Conservation (phyloP, 164 flowering plant genomes). For the Vitis amurensis region DNA sequence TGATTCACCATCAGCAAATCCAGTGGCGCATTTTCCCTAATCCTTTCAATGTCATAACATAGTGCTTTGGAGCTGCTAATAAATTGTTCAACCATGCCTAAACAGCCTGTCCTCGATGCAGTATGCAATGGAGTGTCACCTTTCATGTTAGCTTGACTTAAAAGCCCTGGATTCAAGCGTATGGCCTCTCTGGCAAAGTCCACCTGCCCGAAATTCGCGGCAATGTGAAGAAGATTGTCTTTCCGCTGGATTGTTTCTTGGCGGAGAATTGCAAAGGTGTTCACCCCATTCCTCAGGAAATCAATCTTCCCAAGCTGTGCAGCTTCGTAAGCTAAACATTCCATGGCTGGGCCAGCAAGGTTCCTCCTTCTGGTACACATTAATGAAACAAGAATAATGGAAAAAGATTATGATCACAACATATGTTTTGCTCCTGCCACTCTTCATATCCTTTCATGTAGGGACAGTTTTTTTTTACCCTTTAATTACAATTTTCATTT, state of each 20-base stretch:
- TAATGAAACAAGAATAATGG: too few species aligned
- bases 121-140: slow-evolving; percentile 15
- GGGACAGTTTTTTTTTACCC: too few species aligned
- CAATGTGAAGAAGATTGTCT: background rate
- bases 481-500: too few species aligned
- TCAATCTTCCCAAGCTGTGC: too few species aligned
- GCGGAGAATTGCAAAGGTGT: background rate
- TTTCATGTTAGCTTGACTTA: slow-evolving; percentile 1
- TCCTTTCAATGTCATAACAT: too few species aligned
- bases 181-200: background rate
- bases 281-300: too few species aligned
- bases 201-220: background rate
- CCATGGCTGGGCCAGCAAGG: too few species aligned
- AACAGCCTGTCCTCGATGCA: slow-evolving; percentile 8
- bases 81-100: background rate
- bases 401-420: too few species aligned
- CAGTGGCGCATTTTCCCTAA: background rate
- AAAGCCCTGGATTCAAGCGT: background rate
- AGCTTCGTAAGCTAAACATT: too few species aligned
- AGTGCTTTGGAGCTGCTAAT: background rate
- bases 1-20: background rate
- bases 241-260: background rate
- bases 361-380: too few species aligned
- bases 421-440: too few species aligned
- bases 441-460: too few species aligned